Percentiles rank a stretch among this genome's conserved stretches.
Evolutionary conservation across 2,329 filamentous ascomycete genomes (phyloP).

Genomic region (Aspergillus oerlinghausenensis): DNA sequence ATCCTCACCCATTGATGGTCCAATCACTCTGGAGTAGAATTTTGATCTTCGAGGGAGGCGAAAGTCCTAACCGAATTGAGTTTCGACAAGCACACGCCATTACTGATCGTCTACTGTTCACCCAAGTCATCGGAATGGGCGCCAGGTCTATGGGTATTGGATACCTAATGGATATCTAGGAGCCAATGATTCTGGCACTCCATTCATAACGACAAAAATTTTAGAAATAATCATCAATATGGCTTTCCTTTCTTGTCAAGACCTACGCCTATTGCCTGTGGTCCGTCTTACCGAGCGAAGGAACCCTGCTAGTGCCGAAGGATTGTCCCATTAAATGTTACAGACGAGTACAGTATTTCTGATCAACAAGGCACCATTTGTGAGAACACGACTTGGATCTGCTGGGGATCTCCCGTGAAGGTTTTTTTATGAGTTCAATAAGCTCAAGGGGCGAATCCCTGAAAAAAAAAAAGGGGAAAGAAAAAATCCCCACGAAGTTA

Average conservation of each 20-base stretch:
- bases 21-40: not conserved
- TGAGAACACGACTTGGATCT: slow-evolving; percentile 22
- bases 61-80: slow-evolving; percentile 22
- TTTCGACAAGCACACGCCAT: slow-evolving; percentile 32
- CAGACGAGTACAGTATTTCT: not conserved
- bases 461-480: slow-evolving; percentile 3
- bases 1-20: not conserved
- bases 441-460: slow-evolving; percentile 23
- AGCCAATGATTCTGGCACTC: not conserved
- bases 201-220: not conserved
- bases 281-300: not conserved
- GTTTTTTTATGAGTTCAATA: slow-evolving; percentile 16
- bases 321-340: not conserved
- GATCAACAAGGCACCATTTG: not conserved
- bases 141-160: not conserved
- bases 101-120: slow-evolving; percentile 24
- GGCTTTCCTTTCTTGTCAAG: not conserved
- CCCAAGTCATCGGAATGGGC: slow-evolving; percentile 23
- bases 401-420: slow-evolving; percentile 35
- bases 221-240: not conserved
- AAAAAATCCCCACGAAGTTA: slow-evolving; percentile 14
- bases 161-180: not conserved
- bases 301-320: not conserved
- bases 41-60: not conserved
- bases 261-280: not conserved